Conservation (phyloP, 2,329 filamentous ascomycete species). For the Microdochium nivale region DNA sequence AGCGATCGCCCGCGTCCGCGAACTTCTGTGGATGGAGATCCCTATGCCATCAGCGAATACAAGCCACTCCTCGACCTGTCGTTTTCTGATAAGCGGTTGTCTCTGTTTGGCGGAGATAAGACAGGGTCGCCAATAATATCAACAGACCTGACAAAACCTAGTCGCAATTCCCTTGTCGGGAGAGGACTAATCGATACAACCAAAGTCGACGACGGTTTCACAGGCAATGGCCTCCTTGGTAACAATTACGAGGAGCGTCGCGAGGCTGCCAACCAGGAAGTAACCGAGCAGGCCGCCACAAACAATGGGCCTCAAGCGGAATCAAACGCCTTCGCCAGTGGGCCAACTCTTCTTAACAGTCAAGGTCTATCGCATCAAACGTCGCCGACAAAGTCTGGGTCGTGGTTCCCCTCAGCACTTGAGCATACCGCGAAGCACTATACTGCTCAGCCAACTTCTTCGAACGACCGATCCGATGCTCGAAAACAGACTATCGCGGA, state of each 20-base stretch:
- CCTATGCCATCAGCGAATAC: conserved; percentile 59
- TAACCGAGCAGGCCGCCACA: conserved; percentile 20
- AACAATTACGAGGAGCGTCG: conserved; percentile 39
- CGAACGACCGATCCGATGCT: background rate
- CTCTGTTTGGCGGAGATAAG: conserved; percentile 37
- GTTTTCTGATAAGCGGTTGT: conserved; percentile 44
- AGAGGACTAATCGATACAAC: conserved; percentile 22
- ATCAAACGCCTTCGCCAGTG: conserved; percentile 40
- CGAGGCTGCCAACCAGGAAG: conserved; percentile 18
- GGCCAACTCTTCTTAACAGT: conserved; percentile 46
- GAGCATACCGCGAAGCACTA: conserved; percentile 15
- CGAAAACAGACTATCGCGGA: background rate
- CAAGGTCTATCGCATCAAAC: conserved; percentile 2
- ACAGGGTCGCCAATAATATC: conserved; percentile 11
- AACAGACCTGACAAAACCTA: conserved; percentile 10
- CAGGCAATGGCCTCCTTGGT: conserved; percentile 41
- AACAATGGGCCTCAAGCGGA: conserved; percentile 14
- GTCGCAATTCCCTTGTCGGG: conserved; percentile 21
- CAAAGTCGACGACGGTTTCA: conserved; percentile 34
- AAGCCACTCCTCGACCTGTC: conserved; percentile 58
- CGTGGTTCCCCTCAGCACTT: conserved; percentile 28
- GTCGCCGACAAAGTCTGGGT: conserved; percentile 2
- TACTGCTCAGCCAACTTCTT: background rate
- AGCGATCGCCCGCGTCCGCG: conserved; percentile 25
- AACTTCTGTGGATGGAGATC: conserved; percentile 38